Base-by-base conservation (phyloP, 768 basidiomycete species). In the Tremella mesenterica region DNA sequence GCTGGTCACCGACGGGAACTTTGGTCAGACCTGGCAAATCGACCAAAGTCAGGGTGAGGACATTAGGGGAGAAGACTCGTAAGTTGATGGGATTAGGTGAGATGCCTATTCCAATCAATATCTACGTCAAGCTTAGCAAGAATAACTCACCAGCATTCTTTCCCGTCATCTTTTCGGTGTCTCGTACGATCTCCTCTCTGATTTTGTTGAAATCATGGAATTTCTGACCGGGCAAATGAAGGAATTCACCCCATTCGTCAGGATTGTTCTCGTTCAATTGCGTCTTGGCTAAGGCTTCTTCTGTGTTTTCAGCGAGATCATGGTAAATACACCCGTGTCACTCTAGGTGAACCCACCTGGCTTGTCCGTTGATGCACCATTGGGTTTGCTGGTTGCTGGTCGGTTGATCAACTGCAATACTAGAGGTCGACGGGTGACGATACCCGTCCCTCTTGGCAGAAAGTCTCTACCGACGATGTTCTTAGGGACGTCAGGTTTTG, bases 391-490 rank as follows among this genome's bases (percentile, higher is more conserved):
- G 20, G 83, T 56, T 0, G 76, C 74, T 6, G 76, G 81, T 63
- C 90, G 79, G 75, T 97, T 83, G 71, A 96, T 92, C 41, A 99
- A 82, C 84, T 97, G 95, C 20, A 99, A 79, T 48, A 93, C 84
- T 52, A 99, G 77, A 52, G 95, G 95, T 72, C 95, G 83, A 70
- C 93, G 83, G 47, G 93, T 97, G 75, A 99, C 93, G 69, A 99
- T 99, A 75, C 93, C 93, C 52, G 91, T 88, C 73, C 95, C 95
- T 79, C 95, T 87, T 75, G 95, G 95, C 71, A 99, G 73, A 79
- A 99, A 99, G 75, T 99, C 95, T 62, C 93, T 83, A 54, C 95
- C 95, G 51, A 96, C 92, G 61, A 96, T 91, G 76, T 97, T 95
- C 90, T 93, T 34, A 13, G 13, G 5, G 23, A 36, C 45, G 47